A percentile compares a stretch with the other conserved stretches of the same genome.
Evolutionary conservation across 768 basidiomycete genomes (phyloP).

Genomic region (Obba rivulosa): DNA sequence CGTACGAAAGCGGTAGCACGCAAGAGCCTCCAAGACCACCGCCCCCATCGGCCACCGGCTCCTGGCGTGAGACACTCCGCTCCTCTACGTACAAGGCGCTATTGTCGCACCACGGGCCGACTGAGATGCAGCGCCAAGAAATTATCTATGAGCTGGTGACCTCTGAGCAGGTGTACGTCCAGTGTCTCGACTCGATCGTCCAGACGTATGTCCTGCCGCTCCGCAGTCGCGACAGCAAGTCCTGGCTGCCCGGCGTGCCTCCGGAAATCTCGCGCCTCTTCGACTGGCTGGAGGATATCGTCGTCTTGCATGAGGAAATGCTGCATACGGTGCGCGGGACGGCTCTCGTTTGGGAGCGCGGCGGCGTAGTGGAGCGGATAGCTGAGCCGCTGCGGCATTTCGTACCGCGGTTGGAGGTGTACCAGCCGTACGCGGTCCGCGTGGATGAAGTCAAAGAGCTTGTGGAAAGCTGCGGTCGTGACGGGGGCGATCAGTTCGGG

Average conservation of each 20-base stretch:
- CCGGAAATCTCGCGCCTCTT: conserved; percentile 63
- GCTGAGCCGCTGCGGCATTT: conserved; percentile 57
- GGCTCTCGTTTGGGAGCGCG: conserved; percentile 9
- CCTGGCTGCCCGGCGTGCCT: conserved; percentile 83
- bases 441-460: conserved; percentile 59
- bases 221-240: conserved; percentile 58
- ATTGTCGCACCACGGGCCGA: conserved; percentile 34
- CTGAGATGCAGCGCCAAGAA: conserved; percentile 60
- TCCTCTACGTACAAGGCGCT: conserved; percentile 31
- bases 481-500: conserved; percentile 53
- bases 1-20: conserved; percentile 9
- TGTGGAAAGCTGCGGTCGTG: conserved; percentile 19
- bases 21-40: background rate
- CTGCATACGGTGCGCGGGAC: conserved; percentile 40
- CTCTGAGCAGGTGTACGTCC: conserved; percentile 66
- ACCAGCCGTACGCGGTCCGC: conserved; percentile 81
- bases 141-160: conserved; percentile 63
- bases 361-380: conserved; percentile 40
- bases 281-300: conserved; percentile 87
- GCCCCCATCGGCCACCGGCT: background rate
- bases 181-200: conserved; percentile 59
- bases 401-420: conserved; percentile 67
- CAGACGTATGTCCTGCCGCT: conserved; percentile 75
- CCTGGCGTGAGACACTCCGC: conserved; percentile 22
- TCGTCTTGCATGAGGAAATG: conserved; percentile 68